A percentile compares a stretch with the other conserved stretches of the same genome.
Conservation (phyloP, 352 stramenopile species). For the Globisporangium apiculatum region DNA sequence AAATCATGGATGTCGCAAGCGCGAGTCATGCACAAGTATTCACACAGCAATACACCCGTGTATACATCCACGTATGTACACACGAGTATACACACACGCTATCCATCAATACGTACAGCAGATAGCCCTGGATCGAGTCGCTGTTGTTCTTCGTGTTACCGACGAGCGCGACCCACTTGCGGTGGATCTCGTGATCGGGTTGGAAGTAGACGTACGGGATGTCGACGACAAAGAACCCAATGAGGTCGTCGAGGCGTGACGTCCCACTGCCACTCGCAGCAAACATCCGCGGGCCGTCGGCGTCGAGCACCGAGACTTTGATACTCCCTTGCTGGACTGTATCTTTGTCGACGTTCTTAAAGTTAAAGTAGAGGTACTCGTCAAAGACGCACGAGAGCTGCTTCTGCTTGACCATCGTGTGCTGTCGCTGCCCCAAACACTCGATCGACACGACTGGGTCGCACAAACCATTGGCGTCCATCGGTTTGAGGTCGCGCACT, state of each 20-base stretch:
- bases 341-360: slow-evolving; percentile 71
- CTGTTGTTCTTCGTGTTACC: slow-evolving; percentile 62
- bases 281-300: slow-evolving; percentile 31
- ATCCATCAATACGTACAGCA: slow-evolving; percentile 36
- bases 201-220: slow-evolving; percentile 83
- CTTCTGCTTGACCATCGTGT: slow-evolving; percentile 80
- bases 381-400: slow-evolving; percentile 87
- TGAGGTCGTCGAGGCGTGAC: slow-evolving; percentile 63
- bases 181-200: slow-evolving; percentile 81
- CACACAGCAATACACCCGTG: background rate
- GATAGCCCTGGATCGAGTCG: slow-evolving; percentile 87
- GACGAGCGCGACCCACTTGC: slow-evolving; percentile 88
- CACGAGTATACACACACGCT: background rate
- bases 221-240: slow-evolving; percentile 84
- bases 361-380: slow-evolving; percentile 88
- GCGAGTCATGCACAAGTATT: background rate
- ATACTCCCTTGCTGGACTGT: slow-evolving; percentile 65
- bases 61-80: background rate
- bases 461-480: slow-evolving; percentile 78
- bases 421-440: slow-evolving; percentile 71
- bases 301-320: slow-evolving; percentile 82
- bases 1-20: background rate
- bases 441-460: slow-evolving; percentile 87
- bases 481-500: slow-evolving; percentile 85
- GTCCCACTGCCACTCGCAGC: slow-evolving; percentile 12